These are phyloP conservation scores for Boletus reticulatus DNA, from an alignment of 768 basidiomycete species.

Conservation along the genomic window DNA sequence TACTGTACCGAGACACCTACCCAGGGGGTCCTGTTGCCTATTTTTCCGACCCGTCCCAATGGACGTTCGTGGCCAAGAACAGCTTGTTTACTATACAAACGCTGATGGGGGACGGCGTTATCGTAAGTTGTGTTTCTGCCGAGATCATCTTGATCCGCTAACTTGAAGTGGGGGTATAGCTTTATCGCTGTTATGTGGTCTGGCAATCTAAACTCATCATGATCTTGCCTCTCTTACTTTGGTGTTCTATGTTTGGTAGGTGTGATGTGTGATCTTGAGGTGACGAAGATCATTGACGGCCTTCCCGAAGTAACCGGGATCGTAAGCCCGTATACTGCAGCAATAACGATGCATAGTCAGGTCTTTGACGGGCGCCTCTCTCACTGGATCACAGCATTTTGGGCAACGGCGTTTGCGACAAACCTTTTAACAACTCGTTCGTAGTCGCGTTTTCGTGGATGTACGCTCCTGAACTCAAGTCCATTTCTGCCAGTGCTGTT, in stretches of 20 bases:
- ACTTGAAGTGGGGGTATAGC: background rate
- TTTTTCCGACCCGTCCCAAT: slow-evolving; percentile 1
- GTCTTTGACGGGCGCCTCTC: background rate
- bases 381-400: background rate
- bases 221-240: background rate
- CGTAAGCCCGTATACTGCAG: background rate
- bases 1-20: background rate
- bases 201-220: background rate
- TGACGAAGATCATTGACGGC: background rate
- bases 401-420: background rate
- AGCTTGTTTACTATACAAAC: slow-evolving; percentile 17
- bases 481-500: background rate
- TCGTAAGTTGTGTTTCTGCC: slow-evolving; percentile 12
- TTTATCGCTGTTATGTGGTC: background rate
- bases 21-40: background rate
- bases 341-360: background rate
- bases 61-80: slow-evolving; percentile 27
- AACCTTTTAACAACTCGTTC: background rate
- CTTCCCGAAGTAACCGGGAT: background rate
- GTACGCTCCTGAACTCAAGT: background rate
- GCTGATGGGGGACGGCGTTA: slow-evolving; percentile 21
- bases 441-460: background rate
- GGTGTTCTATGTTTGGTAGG: background rate
- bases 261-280: background rate
- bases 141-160: background rate